A percentile compares a stretch with the other conserved stretches of the same genome.
phyloP scores from a whole-genome alignment of 345 rosid species.

The Luvunga scandens region DNA sequence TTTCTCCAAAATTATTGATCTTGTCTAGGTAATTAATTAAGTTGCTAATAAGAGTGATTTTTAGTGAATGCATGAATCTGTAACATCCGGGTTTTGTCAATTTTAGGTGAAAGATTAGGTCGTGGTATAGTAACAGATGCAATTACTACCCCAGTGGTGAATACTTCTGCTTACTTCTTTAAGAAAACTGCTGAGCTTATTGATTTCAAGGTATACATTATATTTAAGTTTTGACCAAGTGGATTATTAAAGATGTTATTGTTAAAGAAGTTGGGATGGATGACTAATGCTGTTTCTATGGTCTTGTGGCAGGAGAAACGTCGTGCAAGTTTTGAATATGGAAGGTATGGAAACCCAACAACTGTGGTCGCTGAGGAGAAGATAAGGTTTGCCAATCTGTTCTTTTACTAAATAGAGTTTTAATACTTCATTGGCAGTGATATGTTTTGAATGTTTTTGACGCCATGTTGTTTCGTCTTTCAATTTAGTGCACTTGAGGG shows the following conservation, averaged over 20 bases:
- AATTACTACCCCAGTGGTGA: slow-evolving; percentile 92
- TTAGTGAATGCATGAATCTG: slow-evolving; percentile 4
- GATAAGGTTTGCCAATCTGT: slow-evolving; percentile 53
- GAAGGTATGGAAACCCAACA: slow-evolving; percentile 98
- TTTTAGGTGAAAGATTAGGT: slow-evolving; percentile 86
- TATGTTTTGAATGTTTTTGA: slow-evolving; percentile 10
- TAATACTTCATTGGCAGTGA: neutral
- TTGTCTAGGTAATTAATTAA: neutral
- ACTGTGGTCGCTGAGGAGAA: slow-evolving; percentile 80
- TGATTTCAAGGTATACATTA: slow-evolving; percentile 79
- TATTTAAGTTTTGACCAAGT: neutral
- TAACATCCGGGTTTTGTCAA: neutral
- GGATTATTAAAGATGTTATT: neutral
- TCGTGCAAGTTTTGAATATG: slow-evolving; percentile 81
- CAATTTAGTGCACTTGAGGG: slow-evolving; percentile 85
- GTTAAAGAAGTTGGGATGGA: neutral
- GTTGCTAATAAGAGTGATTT: neutral
- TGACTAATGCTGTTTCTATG: neutral
- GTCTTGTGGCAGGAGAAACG: slow-evolving; percentile 69
- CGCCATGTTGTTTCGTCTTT: neutral
- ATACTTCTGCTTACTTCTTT: slow-evolving; percentile 90
- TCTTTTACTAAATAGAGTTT: neutral
- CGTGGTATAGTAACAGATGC: slow-evolving; percentile 97
- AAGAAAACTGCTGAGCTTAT: slow-evolving; percentile 81
- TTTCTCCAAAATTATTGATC: too few species aligned